These are phyloP conservation scores for Oxyria digyna DNA, from an alignment of 148 eudicot species.

Conservation along the genomic window DNA sequence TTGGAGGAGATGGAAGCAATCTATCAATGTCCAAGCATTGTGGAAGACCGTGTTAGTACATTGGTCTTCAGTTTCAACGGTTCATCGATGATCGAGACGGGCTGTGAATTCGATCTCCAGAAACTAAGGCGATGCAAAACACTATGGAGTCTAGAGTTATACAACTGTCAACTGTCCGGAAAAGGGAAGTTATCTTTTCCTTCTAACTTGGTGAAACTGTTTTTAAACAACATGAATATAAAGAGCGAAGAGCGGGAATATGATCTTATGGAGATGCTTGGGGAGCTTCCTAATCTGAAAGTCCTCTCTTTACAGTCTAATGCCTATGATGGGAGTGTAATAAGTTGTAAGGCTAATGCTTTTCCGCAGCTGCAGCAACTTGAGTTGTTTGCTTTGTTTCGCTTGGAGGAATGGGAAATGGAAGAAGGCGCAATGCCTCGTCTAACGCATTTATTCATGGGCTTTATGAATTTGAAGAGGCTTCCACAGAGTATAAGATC, in stretches of 20 bases:
- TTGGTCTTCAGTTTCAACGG: too few species aligned
- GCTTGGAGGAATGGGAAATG: background rate
- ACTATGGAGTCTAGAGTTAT: background rate
- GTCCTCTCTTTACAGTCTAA: background rate
- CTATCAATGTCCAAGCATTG: background rate
- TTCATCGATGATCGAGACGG: background rate
- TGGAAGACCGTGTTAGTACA: background rate
- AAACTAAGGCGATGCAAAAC: background rate
- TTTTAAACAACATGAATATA: background rate
- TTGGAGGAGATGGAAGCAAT: background rate
- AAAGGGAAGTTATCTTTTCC: background rate
- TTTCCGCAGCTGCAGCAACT: background rate
- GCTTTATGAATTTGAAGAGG: background rate
- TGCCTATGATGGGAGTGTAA: background rate
- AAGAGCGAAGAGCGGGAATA: background rate
- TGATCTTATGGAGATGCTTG: background rate
- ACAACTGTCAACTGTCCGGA: background rate
- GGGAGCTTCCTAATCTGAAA: background rate
- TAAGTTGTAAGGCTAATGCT: background rate
- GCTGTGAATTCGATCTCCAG: background rate
- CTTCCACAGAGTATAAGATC: background rate
- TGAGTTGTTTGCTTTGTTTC: background rate
- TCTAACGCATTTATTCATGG: background rate
- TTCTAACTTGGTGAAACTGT: background rate
- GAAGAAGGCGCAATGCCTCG: background rate